Evolutionary conservation across 345 rosid genomes (phyloP).

Genomic region (Citrus reticulata): DNA sequence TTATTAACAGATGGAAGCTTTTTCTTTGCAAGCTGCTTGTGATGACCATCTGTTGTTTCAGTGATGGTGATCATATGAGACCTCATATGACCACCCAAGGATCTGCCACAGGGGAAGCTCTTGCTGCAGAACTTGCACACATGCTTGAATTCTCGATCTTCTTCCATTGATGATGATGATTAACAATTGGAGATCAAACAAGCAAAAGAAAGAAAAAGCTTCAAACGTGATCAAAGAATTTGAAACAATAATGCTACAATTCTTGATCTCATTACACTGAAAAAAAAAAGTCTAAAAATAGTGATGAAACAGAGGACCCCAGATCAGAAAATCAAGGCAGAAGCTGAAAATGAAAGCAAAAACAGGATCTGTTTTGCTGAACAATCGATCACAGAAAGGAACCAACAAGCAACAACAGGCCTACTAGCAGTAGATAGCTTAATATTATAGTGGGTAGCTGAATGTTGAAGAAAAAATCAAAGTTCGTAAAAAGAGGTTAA

Average conservation of each 20-base stretch:
- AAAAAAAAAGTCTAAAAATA: not conserved
- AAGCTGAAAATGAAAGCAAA: not conserved
- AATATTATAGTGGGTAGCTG: constrained; percentile 20
- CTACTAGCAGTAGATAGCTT: not conserved
- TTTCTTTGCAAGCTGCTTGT: constrained; percentile 23
- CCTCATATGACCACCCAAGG: constrained; percentile 78
- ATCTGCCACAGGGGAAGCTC: constrained; percentile 60
- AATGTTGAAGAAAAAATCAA: constrained; percentile 22
- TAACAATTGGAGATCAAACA: not conserved
- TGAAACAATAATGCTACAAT: constrained; percentile 11
- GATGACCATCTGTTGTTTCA: constrained; percentile 24
- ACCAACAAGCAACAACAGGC: not conserved
- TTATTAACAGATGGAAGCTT: constrained; percentile 25
- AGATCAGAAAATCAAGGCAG: constrained; percentile 35
- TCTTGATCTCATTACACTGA: constrained; percentile 18
- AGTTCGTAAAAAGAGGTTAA: constrained; percentile 19
- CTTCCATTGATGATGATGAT: constrained; percentile 22
- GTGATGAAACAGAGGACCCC: constrained; percentile 26
- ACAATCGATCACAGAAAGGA: not conserved
- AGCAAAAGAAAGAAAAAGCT: not conserved
- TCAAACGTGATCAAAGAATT: constrained; percentile 13
- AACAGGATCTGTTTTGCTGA: constrained; percentile 19
- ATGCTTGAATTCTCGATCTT: constrained; percentile 34
- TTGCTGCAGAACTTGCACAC: constrained; percentile 64
- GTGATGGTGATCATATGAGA: constrained; percentile 47